Evolutionary conservation across 306 rosid species (phyloP), one percentile per base, ranked within the genome.

Genomic region (Styphnolobium japonicum): DNA sequence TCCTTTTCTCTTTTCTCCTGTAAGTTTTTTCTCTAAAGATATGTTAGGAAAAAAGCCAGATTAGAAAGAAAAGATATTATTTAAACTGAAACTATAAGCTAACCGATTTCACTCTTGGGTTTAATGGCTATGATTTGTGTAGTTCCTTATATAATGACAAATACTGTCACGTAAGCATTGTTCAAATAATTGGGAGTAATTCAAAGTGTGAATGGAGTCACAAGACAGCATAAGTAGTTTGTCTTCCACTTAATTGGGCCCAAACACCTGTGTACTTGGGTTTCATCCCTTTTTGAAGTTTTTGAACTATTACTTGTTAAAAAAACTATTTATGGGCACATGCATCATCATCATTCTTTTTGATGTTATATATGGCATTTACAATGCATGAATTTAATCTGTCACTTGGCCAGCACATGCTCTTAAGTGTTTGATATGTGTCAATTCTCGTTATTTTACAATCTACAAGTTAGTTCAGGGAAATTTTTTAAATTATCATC

Each of bases 391-490:
- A 23, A 33, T 81, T 16, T 43, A 42, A 21, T 42, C 11, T 34
- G 56, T 19, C 76, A 23, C 60, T 74, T 74, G 66, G 36, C 37
- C 29, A 9, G 10, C 4, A 55, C 55, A 12, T 16, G 23, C 53
- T 49, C 51, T n/a, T 19, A 19, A 29, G 62, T 22, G 42, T 64
- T 52, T 29, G 10, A 33, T 62, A n/a, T 66, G 6, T 39, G 37
- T 55, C 19, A 55, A 34, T 63, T 65, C 55, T 53, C 12, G 4
- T 62, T 53, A 51, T 58, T 56, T 62, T 48, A 36, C 49, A 67
- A 52, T 51, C 57, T 75, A 21, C 61, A 60, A 69, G 80, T 80
- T 52, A 60, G 27, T 23, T 37, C 10, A 19, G 64, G 19, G 74
- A 36, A 14, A 12, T 57, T 16, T 56, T 65, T 78, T 7, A 4